A percentile compares a stretch with the other conserved stretches of the same genome.
Evolutionary conservation across 805 yeast genomes (phyloP).

Genomic region (Kodamaea nitidulidarum): DNA sequence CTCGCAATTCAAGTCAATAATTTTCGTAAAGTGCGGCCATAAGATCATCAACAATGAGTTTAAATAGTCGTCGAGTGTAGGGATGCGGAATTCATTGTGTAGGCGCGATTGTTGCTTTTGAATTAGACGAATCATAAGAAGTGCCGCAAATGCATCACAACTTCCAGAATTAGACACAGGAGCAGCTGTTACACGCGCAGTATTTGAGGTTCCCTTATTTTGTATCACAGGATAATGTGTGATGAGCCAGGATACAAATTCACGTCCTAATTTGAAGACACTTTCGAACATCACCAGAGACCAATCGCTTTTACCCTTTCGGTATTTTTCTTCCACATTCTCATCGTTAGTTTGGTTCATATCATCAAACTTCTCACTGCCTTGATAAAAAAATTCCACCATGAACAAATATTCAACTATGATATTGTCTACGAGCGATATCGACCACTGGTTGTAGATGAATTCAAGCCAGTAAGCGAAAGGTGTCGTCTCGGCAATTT

Average conservation of each 20-base stretch:
- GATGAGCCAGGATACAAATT: slow-evolving; percentile 43
- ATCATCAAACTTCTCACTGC: slow-evolving; percentile 32
- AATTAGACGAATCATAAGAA: slow-evolving; percentile 68
- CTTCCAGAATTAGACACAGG: slow-evolving; percentile 24
- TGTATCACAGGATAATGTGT: slow-evolving; percentile 33
- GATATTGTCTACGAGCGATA: slow-evolving; percentile 72
- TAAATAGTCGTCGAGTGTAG: slow-evolving; percentile 67
- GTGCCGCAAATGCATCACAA: slow-evolving; percentile 73
- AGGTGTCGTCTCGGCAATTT: slow-evolving; percentile 76
- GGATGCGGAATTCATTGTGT: slow-evolving; percentile 62
- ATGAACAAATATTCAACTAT: slow-evolving; percentile 73
- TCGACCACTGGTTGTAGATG: slow-evolving; percentile 66
- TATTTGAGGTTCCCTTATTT: slow-evolving; percentile 13
- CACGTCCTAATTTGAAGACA: slow-evolving; percentile 41
- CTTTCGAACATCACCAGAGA: slow-evolving; percentile 33
- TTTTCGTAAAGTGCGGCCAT: slow-evolving; percentile 83
- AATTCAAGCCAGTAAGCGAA: slow-evolving; percentile 66
- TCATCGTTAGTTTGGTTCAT: slow-evolving; percentile 10
- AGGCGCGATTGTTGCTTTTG: slow-evolving; percentile 62
- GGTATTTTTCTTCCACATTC: slow-evolving; percentile 7
- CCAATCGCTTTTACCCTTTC: slow-evolving; percentile 25
- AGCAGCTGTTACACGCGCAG: slow-evolving; percentile 6
- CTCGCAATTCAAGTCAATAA: slow-evolving; percentile 75
- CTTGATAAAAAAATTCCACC: slow-evolving; percentile 61
- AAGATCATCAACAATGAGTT: slow-evolving; percentile 60